Percentiles rank a stretch among this genome's conserved stretches.
phyloP scores from a whole-genome alignment of 306 rosid species.

The apple (Malus domestica) region DNA sequence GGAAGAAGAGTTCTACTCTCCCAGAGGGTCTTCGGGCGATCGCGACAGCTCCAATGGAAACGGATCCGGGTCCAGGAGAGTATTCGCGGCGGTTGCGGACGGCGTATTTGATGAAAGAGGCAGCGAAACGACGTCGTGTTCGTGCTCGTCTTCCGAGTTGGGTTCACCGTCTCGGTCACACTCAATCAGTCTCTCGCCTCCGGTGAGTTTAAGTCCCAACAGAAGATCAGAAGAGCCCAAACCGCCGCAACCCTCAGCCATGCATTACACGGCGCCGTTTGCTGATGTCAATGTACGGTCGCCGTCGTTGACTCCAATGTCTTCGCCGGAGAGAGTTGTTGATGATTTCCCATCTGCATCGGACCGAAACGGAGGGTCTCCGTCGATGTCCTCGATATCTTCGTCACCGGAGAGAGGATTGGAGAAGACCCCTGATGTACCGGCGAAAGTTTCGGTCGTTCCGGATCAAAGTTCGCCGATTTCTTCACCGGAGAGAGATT shows the following conservation, averaged over 20 bases:
- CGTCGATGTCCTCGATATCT: slow-evolving; percentile 8
- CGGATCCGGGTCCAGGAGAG: slow-evolving; percentile 70
- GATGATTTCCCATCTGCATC: slow-evolving; percentile 5
- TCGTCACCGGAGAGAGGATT: slow-evolving; percentile 10
- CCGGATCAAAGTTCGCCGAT: slow-evolving; percentile 14
- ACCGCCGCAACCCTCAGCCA: neutral
- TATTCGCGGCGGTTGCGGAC: slow-evolving; percentile 21
- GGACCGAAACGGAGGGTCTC: slow-evolving; percentile 9
- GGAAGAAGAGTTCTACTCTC: slow-evolving; percentile 84
- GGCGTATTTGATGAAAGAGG: slow-evolving; percentile 23
- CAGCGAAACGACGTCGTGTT: slow-evolving; percentile 31
- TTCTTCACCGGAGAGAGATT: slow-evolving; percentile 18
- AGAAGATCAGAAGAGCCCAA: slow-evolving; percentile 14
- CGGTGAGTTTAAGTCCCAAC: slow-evolving; percentile 29
- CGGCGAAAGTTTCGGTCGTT: neutral
- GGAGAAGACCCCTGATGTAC: slow-evolving; percentile 10
- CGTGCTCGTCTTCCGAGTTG: slow-evolving; percentile 50
- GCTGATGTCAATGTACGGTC: slow-evolving; percentile 8
- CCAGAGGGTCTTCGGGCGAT: slow-evolving; percentile 61
- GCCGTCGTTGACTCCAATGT: slow-evolving; percentile 19
- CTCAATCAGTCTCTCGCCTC: slow-evolving; percentile 43
- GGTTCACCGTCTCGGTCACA: slow-evolving; percentile 59
- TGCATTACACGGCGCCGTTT: slow-evolving; percentile 8
- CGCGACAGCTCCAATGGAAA: slow-evolving; percentile 17
- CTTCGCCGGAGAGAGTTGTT: slow-evolving; percentile 22